Percentiles rank a stretch among this genome's conserved stretches.
Evolutionary conservation across 345 rosid species (phyloP).

Genomic region (Moricandia arvensis): DNA sequence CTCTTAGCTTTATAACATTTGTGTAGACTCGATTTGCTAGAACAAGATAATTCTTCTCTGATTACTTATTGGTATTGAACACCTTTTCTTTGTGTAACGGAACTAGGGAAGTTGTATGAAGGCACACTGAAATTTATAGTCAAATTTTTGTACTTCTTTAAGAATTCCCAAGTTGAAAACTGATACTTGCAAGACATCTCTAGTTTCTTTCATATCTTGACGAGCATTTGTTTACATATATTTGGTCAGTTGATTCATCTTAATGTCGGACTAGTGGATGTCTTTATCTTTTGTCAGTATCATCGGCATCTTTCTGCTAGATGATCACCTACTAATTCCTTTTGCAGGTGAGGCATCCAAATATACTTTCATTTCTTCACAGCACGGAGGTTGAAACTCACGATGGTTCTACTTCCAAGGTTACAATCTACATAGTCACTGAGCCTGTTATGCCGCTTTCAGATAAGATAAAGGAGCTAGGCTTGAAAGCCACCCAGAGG

Average conservation of each 20-base stretch:
- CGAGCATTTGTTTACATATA: not conserved
- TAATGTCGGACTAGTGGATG: not conserved
- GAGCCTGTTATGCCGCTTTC: conserved; percentile 97
- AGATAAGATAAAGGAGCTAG: conserved; percentile 94
- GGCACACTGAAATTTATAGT: not conserved
- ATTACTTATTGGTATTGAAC: too few relatives aligned
- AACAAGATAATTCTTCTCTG: not conserved
- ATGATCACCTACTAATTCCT: conserved; percentile 1
- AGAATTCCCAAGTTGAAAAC: conserved; percentile 1
- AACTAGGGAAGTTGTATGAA: too few relatives aligned
- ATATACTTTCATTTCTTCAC: conserved; percentile 85
- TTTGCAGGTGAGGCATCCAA: conserved; percentile 95
- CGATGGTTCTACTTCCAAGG: conserved; percentile 68
- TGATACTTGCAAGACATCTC: not conserved
- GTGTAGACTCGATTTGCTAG: not conserved
- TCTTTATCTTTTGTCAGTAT: not conserved
- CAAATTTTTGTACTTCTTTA: not conserved
- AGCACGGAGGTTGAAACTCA: conserved; percentile 86
- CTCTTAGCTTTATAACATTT: not conserved
- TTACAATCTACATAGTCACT: conserved; percentile 88
- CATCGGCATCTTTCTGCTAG: conserved; percentile 2
- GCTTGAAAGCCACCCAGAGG: conserved; percentile 90
- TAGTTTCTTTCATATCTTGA: not conserved
- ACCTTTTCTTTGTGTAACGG: conserved; percentile 1
- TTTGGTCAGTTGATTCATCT: conserved; percentile 2